Evolutionary conservation across 1,284 basidiomycete species (phyloP).

Genomic region (Ganoderma boninense): DNA sequence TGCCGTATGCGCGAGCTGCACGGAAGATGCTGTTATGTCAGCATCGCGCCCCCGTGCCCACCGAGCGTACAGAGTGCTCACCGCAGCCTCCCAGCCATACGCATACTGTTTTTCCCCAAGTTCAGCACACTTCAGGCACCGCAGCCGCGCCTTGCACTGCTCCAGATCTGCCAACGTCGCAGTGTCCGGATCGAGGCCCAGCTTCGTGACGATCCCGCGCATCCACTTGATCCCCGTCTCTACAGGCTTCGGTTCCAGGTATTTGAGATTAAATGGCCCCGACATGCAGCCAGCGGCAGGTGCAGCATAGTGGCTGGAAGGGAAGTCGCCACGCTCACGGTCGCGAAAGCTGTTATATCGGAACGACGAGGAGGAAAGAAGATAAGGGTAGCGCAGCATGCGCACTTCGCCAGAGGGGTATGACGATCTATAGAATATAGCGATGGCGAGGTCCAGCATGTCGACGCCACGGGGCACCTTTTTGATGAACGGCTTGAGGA

Average conservation of each 20-base stretch:
- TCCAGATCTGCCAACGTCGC: not conserved
- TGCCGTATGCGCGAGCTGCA: not conserved
- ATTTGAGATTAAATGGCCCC: not conserved
- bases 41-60: not conserved
- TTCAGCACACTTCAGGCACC: conserved; percentile 2
- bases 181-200: not conserved
- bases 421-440: conserved; percentile 7
- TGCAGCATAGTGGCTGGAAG: not conserved
- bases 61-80: not conserved
- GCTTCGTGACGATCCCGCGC: not conserved
- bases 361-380: conserved; percentile 5
- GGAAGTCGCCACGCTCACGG: not conserved
- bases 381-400: conserved; percentile 9
- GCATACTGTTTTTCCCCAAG: not conserved
- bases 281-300: not conserved
- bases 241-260: not conserved
- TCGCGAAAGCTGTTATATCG: not conserved
- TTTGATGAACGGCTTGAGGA: not conserved
- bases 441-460: conserved; percentile 16
- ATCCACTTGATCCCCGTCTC: conserved; percentile 3
- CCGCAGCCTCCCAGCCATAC: conserved; percentile 8
- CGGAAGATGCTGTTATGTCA: not conserved
- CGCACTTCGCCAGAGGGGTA: no score
- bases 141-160: conserved; percentile 6
- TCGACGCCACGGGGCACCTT: conserved; percentile 1